Conservation (phyloP, 2,329 filamentous ascomycete genomes). For the Phialophora verrucosa region DNA sequence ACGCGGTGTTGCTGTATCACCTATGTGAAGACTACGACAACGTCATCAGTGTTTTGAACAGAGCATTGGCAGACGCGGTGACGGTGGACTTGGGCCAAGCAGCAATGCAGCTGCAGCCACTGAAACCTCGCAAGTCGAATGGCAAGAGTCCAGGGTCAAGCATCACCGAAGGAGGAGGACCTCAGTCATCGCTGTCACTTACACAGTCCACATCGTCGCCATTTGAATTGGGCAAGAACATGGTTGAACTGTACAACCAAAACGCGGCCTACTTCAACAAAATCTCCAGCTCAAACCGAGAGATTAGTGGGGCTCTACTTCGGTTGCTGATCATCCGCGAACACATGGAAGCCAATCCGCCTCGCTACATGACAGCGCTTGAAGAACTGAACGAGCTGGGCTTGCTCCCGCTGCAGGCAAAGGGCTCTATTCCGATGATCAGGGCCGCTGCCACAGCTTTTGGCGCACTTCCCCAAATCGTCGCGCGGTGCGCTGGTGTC, state of each 20-base stretch:
- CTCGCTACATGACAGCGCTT: slow-evolving; percentile 57
- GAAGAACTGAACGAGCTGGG: slow-evolving; percentile 49
- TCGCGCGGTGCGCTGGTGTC: slow-evolving; percentile 88
- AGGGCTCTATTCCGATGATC: slow-evolving; percentile 72
- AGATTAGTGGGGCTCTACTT: slow-evolving; percentile 65
- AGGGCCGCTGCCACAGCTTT: slow-evolving; percentile 82
- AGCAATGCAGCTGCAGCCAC: slow-evolving; percentile 75
- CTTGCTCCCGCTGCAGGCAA: slow-evolving; percentile 38
- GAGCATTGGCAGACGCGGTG: slow-evolving; percentile 86
- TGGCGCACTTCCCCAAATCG: slow-evolving; percentile 74
- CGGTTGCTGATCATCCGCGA: slow-evolving; percentile 66
- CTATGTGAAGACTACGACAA: slow-evolving; percentile 93
- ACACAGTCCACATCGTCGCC: slow-evolving; percentile 70
- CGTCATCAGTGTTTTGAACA: slow-evolving; percentile 88
- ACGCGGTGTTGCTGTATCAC: slow-evolving; percentile 93
- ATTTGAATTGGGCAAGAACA: slow-evolving; percentile 65
- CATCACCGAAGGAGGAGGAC: slow-evolving; percentile 47
- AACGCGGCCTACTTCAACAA: slow-evolving; percentile 66
- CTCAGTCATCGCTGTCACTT: slow-evolving; percentile 61
- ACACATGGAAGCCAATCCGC: slow-evolving; percentile 63
- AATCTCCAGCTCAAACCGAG: slow-evolving; percentile 63
- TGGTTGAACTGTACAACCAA: slow-evolving; percentile 66
- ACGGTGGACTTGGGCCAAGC: slow-evolving; percentile 84
- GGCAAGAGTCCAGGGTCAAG: slow-evolving; percentile 36
- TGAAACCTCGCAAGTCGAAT: slow-evolving; percentile 69